phyloP scores from a whole-genome alignment of 1,284 basidiomycete species.

The Trichosporon ovoides region DNA sequence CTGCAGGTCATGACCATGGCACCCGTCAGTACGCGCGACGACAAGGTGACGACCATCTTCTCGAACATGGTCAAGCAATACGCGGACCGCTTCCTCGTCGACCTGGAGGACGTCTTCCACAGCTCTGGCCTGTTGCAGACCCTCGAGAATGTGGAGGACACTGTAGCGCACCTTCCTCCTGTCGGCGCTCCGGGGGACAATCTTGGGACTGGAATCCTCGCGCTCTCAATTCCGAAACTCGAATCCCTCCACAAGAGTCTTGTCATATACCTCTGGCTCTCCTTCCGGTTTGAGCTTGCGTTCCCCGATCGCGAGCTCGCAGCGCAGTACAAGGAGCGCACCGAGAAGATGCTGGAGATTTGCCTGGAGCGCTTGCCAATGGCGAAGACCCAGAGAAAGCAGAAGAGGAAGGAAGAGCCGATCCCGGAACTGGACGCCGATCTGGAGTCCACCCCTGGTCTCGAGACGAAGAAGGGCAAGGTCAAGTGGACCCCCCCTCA shows the following conservation, averaged over 20 bases:
- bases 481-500: background rate
- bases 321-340: constrained; percentile 57
- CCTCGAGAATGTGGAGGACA: constrained; percentile 52
- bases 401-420: constrained; percentile 14
- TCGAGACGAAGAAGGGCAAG: background rate
- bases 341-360: constrained; percentile 64
- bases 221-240: constrained; percentile 51
- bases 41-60: constrained; percentile 45
- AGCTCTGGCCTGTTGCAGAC: constrained; percentile 50
- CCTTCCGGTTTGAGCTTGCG: constrained; percentile 66
- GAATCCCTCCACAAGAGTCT: constrained; percentile 79
- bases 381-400: constrained; percentile 20
- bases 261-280: constrained; percentile 82
- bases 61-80: constrained; percentile 45
- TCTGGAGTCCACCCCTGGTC: background rate
- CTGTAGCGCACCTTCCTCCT: constrained; percentile 35
- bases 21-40: constrained; percentile 53
- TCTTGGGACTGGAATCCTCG: constrained; percentile 26
- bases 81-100: constrained; percentile 44
- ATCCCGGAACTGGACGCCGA: background rate
- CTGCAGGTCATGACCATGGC: constrained; percentile 52
- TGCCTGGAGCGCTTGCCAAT: constrained; percentile 45
- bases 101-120: constrained; percentile 44
- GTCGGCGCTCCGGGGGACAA: constrained; percentile 20
- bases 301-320: constrained; percentile 62